These are phyloP conservation scores for Hibiscus mutabilis DNA, from an alignment of 345 rosid species.

Conservation along the genomic window DNA sequence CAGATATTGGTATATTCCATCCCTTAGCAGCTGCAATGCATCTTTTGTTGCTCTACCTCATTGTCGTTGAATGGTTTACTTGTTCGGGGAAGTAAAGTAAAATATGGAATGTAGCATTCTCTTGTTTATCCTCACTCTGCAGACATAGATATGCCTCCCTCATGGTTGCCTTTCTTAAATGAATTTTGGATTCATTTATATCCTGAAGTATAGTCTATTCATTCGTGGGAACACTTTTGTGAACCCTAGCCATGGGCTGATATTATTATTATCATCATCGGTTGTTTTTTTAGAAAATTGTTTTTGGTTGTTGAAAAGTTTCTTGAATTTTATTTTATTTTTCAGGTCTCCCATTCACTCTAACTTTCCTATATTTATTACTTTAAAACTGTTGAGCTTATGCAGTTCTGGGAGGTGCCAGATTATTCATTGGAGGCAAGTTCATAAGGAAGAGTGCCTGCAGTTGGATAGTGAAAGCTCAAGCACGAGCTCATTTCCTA, in stretches of 20 bases:
- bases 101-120: not conserved
- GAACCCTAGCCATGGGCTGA: too few relatives aligned
- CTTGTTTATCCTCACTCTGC: not conserved
- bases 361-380: not conserved
- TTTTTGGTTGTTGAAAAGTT: too few relatives aligned
- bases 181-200: not conserved
- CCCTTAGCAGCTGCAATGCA: constrained; percentile 4
- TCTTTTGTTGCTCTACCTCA: not conserved
- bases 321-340: too few relatives aligned
- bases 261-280: too few relatives aligned
- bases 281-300: too few relatives aligned
- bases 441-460: constrained; percentile 65
- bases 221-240: too few relatives aligned
- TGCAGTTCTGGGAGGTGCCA: constrained; percentile 91
- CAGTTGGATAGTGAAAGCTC: constrained; percentile 22
- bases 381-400: constrained; percentile 7
- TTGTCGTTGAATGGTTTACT: not conserved
- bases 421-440: constrained; percentile 86
- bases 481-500: constrained; percentile 31
- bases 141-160: not conserved
- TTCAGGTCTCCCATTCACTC: not conserved
- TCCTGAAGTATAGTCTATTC: not conserved
- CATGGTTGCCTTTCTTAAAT: not conserved
- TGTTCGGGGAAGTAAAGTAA: not conserved
- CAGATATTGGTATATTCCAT: constrained; percentile 61